These are phyloP conservation scores for Pisolithus albus DNA, from an alignment of 768 basidiomycete species.

Conservation along the genomic window DNA sequence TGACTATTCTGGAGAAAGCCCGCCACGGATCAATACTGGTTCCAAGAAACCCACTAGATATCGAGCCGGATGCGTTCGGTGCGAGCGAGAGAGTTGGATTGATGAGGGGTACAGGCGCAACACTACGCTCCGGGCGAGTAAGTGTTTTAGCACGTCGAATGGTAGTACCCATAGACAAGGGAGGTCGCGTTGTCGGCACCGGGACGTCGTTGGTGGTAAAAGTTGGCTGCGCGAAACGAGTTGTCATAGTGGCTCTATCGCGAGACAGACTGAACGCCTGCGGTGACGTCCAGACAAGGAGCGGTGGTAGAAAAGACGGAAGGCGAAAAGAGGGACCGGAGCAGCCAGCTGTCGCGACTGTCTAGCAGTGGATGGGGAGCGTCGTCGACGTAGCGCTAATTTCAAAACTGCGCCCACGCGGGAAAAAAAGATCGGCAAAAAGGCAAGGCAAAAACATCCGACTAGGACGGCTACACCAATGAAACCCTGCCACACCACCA, in stretches of 20 bases:
- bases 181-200: constrained; percentile 55
- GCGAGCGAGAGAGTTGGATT: constrained; percentile 58
- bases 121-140: constrained; percentile 89
- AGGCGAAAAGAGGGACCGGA: too few relatives aligned
- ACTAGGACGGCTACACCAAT: too few relatives aligned
- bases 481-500: too few relatives aligned
- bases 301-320: too few relatives aligned
- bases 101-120: constrained; percentile 91
- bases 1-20: constrained; percentile 69
- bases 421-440: too few relatives aligned
- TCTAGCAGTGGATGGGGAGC: too few relatives aligned
- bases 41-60: constrained; percentile 25
- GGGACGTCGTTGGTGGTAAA: constrained; percentile 49
- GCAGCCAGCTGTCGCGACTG: too few relatives aligned
- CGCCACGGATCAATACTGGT: constrained; percentile 60
- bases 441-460: too few relatives aligned
- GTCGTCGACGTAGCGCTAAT: too few relatives aligned
- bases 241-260: constrained; percentile 12
- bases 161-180: constrained; percentile 46
- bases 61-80: constrained; percentile 31
- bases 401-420: too few relatives aligned
- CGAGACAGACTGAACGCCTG: too few relatives aligned
- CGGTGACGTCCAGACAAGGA: too few relatives aligned
- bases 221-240: constrained; percentile 13
- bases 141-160: constrained; percentile 91